These are phyloP conservation scores for Lactarius evosmus DNA, from an alignment of 768 basidiomycete genomes.

Conservation along the genomic window DNA sequence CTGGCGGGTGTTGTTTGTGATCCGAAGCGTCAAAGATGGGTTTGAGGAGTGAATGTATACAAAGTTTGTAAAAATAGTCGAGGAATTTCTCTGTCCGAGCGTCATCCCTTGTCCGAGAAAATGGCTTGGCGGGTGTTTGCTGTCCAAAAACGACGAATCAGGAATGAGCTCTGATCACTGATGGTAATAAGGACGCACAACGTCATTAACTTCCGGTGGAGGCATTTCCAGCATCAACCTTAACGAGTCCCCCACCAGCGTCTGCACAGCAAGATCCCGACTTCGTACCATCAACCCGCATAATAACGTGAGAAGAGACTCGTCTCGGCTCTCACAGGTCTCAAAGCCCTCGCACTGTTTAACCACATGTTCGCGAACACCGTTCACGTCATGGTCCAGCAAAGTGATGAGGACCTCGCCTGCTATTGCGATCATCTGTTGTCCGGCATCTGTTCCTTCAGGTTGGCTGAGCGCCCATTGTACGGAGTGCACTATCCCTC, in stretches of 20 bases:
- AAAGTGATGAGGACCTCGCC: conserved; percentile 83
- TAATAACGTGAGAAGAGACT: conserved; percentile 72
- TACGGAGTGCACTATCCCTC: conserved; percentile 84
- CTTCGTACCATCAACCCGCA: conserved; percentile 76
- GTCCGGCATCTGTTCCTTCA: conserved; percentile 50
- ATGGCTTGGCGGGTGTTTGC: conserved; percentile 37
- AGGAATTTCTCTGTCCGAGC: conserved; percentile 85
- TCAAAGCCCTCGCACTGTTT: conserved; percentile 70
- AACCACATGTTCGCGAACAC: conserved; percentile 79
- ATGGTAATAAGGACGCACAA: conserved; percentile 22
- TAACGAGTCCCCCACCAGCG: conserved; percentile 85
- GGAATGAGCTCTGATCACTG: conserved; percentile 2
- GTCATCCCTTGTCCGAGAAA: conserved; percentile 71
- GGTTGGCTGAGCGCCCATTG: conserved; percentile 85
- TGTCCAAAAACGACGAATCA: conserved; percentile 1
- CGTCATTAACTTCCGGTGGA: conserved; percentile 33
- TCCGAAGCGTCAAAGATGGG: conserved; percentile 76
- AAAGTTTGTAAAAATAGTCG: conserved; percentile 90
- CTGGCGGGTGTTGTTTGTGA: conserved; percentile 42
- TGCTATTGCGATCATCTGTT: conserved; percentile 69
- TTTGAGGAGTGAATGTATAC: conserved; percentile 71
- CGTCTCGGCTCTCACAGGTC: conserved; percentile 58
- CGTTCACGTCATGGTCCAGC: conserved; percentile 87
- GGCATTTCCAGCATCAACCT: conserved; percentile 81
- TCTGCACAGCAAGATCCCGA: conserved; percentile 82